These are phyloP conservation scores for Sedum album DNA, from an alignment of 164 flowering plant species.

Conservation along the genomic window DNA sequence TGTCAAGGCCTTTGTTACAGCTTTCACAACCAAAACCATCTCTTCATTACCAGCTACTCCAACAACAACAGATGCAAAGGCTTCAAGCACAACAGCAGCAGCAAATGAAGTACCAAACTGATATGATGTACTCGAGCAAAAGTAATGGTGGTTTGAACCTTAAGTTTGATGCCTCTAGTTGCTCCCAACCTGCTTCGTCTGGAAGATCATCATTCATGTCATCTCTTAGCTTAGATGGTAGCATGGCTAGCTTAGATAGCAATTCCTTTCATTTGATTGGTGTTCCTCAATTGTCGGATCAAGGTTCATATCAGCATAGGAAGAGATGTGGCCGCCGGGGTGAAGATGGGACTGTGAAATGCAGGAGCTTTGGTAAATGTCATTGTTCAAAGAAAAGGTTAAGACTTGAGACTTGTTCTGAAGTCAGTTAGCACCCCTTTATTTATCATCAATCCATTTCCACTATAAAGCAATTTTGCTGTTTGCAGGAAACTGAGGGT, in stretches of 20 bases:
- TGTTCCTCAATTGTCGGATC: conserved; percentile 55
- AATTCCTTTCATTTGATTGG: conserved; percentile 58
- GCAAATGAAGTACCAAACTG: conserved; percentile 62
- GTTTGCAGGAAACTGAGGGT: conserved; percentile 71
- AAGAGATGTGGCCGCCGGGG: conserved; percentile 72
- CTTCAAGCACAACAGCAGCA: conserved; percentile 31
- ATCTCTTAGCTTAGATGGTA: conserved; percentile 86
- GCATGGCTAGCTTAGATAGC: conserved; percentile 17
- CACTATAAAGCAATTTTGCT: background rate
- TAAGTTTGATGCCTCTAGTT: conserved; percentile 72
- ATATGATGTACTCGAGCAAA: conserved; percentile 47
- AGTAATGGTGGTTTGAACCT: conserved; percentile 62
- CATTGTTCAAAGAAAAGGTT: conserved; percentile 97
- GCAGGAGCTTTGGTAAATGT: conserved; percentile 78
- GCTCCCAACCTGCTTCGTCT: conserved; percentile 72
- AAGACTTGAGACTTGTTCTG: conserved; percentile 11
- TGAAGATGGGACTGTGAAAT: conserved; percentile 80
- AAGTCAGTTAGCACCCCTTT: background rate
- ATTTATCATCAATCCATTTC: background rate
- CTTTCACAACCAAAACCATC: background rate
- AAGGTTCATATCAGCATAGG: conserved; percentile 51
- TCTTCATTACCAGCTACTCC: conserved; percentile 13
- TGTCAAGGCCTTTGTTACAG: background rate
- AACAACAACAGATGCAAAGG: conserved; percentile 24
- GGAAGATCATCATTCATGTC: conserved; percentile 85